phyloP scores from a whole-genome alignment of 371 early-diverging fungal species.

The Lichtheimia ornata region DNA sequence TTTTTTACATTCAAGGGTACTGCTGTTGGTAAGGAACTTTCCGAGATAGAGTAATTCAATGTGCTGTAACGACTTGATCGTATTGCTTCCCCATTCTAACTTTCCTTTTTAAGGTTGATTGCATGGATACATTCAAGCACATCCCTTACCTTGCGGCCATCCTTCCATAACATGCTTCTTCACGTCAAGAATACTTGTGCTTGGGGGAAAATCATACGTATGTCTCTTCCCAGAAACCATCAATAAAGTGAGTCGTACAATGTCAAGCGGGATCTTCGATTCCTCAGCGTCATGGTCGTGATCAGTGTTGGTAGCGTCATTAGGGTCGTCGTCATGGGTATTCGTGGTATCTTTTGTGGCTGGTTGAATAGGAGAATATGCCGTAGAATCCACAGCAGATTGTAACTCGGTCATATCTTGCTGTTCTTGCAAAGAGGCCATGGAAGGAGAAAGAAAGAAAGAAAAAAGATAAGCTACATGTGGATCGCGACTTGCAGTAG shows the following conservation, averaged over 20 bases:
- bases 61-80: conserved; percentile 17
- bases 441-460: no score
- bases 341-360: background rate
- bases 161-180: conserved; percentile 23
- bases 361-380: background rate
- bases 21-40: conserved; percentile 27
- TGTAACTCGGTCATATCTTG: no score
- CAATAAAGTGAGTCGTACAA: conserved; percentile 28
- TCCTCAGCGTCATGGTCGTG: conserved; percentile 12
- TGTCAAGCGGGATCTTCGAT: conserved; percentile 18
- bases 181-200: conserved; percentile 22
- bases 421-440: no score
- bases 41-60: conserved; percentile 34
- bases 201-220: conserved; percentile 23
- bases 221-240: conserved; percentile 33
- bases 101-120: background rate
- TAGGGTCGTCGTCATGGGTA: background rate
- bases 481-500: no score
- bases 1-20: conserved; percentile 28
- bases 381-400: background rate
- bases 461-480: no score
- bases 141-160: conserved; percentile 31
- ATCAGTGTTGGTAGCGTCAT: background rate
- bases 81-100: conserved; percentile 13
- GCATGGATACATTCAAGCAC: background rate